These are phyloP conservation scores for Myxozyma melibiosi DNA, from an alignment of 805 yeast species.

Conservation along the genomic window DNA sequence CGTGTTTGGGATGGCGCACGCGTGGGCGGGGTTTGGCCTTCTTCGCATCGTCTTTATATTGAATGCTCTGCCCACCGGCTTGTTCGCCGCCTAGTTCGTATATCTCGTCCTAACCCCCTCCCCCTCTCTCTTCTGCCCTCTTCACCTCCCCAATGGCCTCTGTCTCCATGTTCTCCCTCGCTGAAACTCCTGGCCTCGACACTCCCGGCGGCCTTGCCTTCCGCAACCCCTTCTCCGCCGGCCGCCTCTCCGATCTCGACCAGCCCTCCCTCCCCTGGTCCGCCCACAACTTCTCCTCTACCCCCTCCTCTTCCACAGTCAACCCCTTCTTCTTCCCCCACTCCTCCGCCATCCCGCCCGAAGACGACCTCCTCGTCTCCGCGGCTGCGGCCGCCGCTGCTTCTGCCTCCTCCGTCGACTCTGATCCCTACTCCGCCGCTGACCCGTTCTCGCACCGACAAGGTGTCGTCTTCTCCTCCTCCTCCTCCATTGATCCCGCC, in stretches of 20 bases:
- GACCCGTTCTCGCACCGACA: not conserved
- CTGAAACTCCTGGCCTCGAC: not conserved
- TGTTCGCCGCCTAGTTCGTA: too few relatives aligned
- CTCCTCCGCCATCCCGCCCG: not conserved
- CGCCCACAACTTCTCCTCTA: not conserved
- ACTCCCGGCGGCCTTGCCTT: conserved; percentile 1
- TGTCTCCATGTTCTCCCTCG: conserved; percentile 2
- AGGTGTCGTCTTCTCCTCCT: not conserved
- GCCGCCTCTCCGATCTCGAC: not conserved
- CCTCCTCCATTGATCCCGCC: not conserved
- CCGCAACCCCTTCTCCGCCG: conserved; percentile 2
- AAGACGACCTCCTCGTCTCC: not conserved
- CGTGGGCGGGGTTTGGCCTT: not conserved
- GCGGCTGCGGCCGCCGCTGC: not conserved
- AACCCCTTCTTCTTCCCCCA: not conserved
- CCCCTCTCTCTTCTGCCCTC: not conserved
- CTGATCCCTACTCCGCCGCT: not conserved
- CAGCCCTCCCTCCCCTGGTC: conserved; percentile 2
- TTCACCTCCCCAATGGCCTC: not conserved
- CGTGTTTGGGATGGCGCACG: not conserved
- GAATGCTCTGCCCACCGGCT: too few relatives aligned
- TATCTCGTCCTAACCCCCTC: too few relatives aligned
- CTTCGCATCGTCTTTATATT: too few relatives aligned
- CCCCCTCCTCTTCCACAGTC: not conserved
- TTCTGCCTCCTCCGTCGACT: not conserved